These are phyloP conservation scores for Leishmania tropica DNA, from an alignment of 208 protist species.

Conservation along the genomic window DNA sequence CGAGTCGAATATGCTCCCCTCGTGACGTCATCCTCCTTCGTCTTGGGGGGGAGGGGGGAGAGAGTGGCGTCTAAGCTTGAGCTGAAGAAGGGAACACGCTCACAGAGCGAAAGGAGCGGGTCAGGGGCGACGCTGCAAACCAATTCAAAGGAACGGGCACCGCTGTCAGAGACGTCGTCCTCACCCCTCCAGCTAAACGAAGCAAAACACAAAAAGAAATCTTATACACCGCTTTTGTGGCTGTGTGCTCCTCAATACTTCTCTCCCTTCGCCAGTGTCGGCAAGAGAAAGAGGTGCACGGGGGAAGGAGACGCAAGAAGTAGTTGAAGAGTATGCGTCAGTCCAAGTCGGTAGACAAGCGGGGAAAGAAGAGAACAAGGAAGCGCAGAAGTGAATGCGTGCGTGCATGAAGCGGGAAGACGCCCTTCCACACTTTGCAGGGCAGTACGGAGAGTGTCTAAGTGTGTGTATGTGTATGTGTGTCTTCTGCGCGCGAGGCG, in stretches of 20 bases:
- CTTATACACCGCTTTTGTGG: neutral
- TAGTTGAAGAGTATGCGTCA: neutral
- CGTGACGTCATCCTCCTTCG: conserved; percentile 35
- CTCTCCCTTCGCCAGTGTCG: neutral
- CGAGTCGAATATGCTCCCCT: conserved; percentile 58
- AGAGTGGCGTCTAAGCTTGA: neutral
- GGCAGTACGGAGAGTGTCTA: neutral
- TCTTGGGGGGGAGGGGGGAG: neutral
- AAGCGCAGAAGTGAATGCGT: neutral
- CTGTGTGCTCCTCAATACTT: neutral
- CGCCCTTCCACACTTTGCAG: neutral
- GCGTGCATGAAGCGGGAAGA: neutral
- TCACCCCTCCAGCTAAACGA: neutral
- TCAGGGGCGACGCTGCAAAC: neutral
- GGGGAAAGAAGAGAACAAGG: neutral
- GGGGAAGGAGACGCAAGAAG: neutral
- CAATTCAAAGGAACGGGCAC: neutral
- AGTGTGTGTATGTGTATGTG: neutral
- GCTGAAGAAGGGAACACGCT: neutral
- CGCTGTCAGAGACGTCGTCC: neutral
- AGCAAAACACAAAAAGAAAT: neutral
- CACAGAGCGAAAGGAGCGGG: neutral
- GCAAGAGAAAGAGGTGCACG: neutral
- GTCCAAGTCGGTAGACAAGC: neutral
- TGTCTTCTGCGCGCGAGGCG: neutral